Conservation (phyloP, 331 rosid species). For the Malus hybrid region DNA sequence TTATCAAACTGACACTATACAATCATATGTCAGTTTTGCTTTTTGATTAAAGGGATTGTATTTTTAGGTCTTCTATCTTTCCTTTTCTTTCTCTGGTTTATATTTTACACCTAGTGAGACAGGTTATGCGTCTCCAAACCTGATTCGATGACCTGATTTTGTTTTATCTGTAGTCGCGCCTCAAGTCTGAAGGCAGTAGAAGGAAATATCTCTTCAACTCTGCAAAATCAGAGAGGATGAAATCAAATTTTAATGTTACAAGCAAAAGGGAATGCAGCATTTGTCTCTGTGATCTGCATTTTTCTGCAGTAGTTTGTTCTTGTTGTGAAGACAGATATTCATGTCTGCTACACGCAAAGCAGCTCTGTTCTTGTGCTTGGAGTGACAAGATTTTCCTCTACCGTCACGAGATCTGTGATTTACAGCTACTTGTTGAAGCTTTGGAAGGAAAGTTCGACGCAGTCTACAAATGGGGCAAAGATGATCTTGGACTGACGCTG, state of each 20-base stretch:
- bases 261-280: slow-evolving; percentile 65
- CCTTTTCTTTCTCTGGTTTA: slow-evolving; percentile 2
- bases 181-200: slow-evolving; percentile 42
- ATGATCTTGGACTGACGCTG: slow-evolving; percentile 45
- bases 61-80: background rate
- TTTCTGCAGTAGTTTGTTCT: slow-evolving; percentile 65
- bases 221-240: slow-evolving; percentile 39
- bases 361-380: slow-evolving; percentile 79
- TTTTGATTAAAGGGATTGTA: background rate
- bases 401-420: slow-evolving; percentile 50
- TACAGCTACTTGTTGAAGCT: slow-evolving; percentile 67
- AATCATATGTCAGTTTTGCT: background rate
- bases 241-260: slow-evolving; percentile 30
- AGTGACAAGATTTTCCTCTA: slow-evolving; percentile 33
- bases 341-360: slow-evolving; percentile 71
- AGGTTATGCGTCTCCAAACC: background rate
- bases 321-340: slow-evolving; percentile 62
- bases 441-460: slow-evolving; percentile 61
- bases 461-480: slow-evolving; percentile 62
- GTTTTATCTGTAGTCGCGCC: slow-evolving; percentile 45
- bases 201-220: slow-evolving; percentile 57
- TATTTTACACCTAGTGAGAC: background rate
- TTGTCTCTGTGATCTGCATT: slow-evolving; percentile 64
- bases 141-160: background rate
- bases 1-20: background rate